These are phyloP conservation scores for Ganoderma sp. DNA, from an alignment of 1,284 basidiomycete genomes.

Conservation along the genomic window DNA sequence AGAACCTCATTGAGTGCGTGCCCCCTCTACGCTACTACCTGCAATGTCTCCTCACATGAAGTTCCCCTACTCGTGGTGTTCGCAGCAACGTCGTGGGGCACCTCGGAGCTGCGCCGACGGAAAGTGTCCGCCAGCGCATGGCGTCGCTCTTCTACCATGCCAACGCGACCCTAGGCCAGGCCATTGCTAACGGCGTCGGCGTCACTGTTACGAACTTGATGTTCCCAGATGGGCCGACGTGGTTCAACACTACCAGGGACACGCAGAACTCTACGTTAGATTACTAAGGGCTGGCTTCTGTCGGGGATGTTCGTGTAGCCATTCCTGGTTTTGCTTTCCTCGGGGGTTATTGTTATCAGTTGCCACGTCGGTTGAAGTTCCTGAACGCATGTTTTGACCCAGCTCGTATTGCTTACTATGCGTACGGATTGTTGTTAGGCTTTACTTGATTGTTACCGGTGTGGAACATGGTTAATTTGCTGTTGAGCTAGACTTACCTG, in stretches of 20 bases:
- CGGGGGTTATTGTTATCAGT: not conserved
- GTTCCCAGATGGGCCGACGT: constrained; percentile 36
- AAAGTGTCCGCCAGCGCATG: constrained; percentile 41
- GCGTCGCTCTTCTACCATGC: constrained; percentile 45
- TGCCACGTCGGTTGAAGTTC: not conserved
- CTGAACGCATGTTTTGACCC: not conserved
- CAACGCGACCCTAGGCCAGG: constrained; percentile 43
- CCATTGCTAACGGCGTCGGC: constrained; percentile 44
- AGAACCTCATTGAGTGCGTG: constrained; percentile 44
- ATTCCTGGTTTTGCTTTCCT: not conserved
- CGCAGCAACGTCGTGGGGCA: constrained; percentile 47
- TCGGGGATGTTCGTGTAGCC: not conserved
- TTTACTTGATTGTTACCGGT: not conserved
- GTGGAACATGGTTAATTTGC: not conserved
- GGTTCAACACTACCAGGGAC: constrained; percentile 37
- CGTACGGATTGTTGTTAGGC: not conserved
- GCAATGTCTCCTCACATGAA: not conserved
- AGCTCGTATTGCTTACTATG: not conserved
- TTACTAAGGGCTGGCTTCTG: constrained; percentile 16
- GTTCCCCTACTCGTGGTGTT: not conserved
- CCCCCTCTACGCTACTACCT: not conserved
- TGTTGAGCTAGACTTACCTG: not conserved
- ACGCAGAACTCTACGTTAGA: constrained; percentile 32
- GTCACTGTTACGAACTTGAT: constrained; percentile 33
- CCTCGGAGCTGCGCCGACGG: constrained; percentile 41